These are phyloP conservation scores for Diplocarpon mali DNA, from an alignment of 2,329 filamentous ascomycete genomes.

Conservation along the genomic window DNA sequence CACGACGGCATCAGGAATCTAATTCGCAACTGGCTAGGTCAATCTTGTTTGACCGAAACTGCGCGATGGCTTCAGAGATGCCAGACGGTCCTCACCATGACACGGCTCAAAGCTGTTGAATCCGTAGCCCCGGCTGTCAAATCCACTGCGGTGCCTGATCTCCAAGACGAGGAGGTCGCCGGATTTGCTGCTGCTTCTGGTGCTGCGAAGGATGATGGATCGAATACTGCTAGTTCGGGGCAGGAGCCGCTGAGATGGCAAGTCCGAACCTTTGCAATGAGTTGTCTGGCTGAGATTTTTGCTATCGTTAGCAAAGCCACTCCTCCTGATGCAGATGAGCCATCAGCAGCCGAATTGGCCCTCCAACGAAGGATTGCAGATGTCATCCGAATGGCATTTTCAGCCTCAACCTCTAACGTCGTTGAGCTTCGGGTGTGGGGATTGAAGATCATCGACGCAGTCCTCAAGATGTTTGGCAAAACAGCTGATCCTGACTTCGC, in stretches of 20 bases:
- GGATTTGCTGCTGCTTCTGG: conserved; percentile 73
- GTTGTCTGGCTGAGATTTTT: conserved; percentile 76
- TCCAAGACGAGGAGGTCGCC: conserved; percentile 93
- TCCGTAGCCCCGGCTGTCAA: conserved; percentile 35
- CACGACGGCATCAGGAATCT: conserved; percentile 79
- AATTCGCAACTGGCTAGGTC: conserved; percentile 84
- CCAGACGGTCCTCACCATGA: conserved; percentile 83
- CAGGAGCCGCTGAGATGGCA: conserved; percentile 94
- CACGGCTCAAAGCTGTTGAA: conserved; percentile 53
- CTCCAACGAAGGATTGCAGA: conserved; percentile 80
- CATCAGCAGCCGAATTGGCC: conserved; percentile 65
- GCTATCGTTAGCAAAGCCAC: conserved; percentile 68
- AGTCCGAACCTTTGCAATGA: conserved; percentile 86
- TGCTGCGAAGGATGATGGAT: conserved; percentile 45
- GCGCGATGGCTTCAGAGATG: conserved; percentile 79
- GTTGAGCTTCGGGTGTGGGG: conserved; percentile 84
- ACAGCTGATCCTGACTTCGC: conserved; percentile 93
- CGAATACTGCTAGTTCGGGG: conserved; percentile 41
- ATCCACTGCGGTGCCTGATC: conserved; percentile 52
- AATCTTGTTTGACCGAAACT: conserved; percentile 73
- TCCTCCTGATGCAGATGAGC: conserved; percentile 64
- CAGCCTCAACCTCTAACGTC: conserved; percentile 87
- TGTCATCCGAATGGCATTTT: conserved; percentile 93
- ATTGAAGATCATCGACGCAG: conserved; percentile 83
- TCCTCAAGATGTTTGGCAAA: conserved; percentile 92